Conservation (phyloP, 768 basidiomycete genomes). For the Kwoniella shandongensis region DNA sequence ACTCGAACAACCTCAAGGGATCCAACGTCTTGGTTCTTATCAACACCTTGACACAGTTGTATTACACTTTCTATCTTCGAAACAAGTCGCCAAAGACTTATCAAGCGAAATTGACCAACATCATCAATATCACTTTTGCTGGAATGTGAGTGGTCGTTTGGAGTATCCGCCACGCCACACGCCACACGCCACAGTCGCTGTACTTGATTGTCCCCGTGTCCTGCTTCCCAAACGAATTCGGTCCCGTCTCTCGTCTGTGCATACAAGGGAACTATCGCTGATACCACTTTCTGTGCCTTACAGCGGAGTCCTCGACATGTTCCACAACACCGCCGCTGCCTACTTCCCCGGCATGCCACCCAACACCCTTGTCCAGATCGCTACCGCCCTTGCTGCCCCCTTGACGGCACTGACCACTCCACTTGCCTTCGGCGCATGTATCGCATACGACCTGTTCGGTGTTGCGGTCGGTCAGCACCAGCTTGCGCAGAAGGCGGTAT, state of each 20-base stretch:
- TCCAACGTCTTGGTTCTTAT: conserved; percentile 45
- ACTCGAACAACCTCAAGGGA: conserved; percentile 43
- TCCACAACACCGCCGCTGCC: conserved; percentile 48
- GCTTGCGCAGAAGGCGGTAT: conserved; percentile 32
- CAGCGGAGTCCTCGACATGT: conserved; percentile 39
- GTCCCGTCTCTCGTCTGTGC: background rate
- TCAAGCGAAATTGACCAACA: conserved; percentile 45
- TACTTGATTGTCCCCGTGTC: too few relatives aligned
- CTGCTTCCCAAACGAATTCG: too few relatives aligned
- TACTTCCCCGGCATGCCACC: conserved; percentile 43
- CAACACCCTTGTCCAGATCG: conserved; percentile 32
- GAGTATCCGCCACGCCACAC: background rate
- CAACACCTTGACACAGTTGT: conserved; percentile 46
- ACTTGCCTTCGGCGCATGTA: conserved; percentile 36
- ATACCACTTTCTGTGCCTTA: background rate
- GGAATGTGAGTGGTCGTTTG: conserved; percentile 35
- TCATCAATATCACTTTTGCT: conserved; percentile 47
- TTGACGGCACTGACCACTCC: conserved; percentile 38
- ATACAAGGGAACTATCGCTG: background rate
- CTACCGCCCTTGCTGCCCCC: conserved; percentile 34
- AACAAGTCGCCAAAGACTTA: conserved; percentile 33
- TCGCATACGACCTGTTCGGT: conserved; percentile 43
- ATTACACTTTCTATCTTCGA: conserved; percentile 41
- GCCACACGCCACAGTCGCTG: too few relatives aligned
- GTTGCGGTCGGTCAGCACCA: conserved; percentile 45